Conservation (phyloP, 192 early-diverging fungal genomes). For the Rhizoclosmatium sp. region DNA sequence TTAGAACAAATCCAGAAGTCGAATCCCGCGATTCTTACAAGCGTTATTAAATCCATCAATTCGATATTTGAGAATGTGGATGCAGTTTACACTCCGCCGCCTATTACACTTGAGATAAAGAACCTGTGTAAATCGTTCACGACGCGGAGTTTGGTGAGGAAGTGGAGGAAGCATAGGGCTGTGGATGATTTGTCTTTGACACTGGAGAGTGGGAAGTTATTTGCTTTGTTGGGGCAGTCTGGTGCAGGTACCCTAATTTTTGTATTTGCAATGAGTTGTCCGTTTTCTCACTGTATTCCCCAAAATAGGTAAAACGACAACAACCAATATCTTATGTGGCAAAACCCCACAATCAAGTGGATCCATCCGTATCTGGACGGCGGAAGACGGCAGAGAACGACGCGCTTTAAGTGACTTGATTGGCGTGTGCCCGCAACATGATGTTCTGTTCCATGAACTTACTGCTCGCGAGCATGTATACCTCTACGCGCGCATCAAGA, state of each 20-base stretch:
- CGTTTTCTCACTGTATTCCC: neutral
- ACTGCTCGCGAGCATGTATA: constrained; percentile 72
- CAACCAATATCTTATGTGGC: constrained; percentile 73
- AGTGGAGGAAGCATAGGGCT: constrained; percentile 16
- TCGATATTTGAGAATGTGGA: neutral
- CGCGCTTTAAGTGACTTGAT: constrained; percentile 51
- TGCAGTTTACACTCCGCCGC: neutral
- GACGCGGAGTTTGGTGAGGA: neutral
- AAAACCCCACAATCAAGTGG: constrained; percentile 19
- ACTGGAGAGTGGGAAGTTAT: constrained; percentile 41
- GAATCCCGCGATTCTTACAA: neutral
- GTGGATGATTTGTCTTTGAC: constrained; percentile 35
- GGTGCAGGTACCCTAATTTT: constrained; percentile 40
- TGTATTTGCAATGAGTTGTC: neutral
- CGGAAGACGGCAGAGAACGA: constrained; percentile 58
- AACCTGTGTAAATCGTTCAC: constrained; percentile 65
- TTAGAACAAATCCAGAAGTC: neutral
- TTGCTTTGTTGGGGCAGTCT: constrained; percentile 71
- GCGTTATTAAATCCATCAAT: neutral
- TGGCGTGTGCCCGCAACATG: constrained; percentile 77
- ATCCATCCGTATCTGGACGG: constrained; percentile 64
- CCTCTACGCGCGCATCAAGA: constrained; percentile 72
- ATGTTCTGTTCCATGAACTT: constrained; percentile 72
- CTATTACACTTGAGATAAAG: constrained; percentile 52
- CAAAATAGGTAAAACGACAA: constrained; percentile 68